These are phyloP conservation scores for Euphorbia peplus DNA, from an alignment of 345 rosid genomes.

Conservation along the genomic window DNA sequence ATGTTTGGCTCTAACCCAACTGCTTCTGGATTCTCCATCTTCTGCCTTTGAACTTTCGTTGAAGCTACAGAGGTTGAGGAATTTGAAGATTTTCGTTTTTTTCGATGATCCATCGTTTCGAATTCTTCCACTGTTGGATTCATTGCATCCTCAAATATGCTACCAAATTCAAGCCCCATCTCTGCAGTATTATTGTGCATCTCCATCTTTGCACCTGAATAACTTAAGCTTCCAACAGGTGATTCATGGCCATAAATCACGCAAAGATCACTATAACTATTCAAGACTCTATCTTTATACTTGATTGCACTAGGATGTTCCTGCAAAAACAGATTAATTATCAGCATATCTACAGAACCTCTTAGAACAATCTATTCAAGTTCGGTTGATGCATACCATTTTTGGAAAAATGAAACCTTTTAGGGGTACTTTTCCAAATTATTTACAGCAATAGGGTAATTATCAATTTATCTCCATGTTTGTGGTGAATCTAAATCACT, in stretches of 20 bases:
- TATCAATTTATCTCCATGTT: no score
- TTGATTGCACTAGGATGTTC: constrained; percentile 24
- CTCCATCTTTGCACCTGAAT: constrained; percentile 17
- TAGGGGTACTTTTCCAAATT: no score
- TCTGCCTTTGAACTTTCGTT: constrained; percentile 28
- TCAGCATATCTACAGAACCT: neutral
- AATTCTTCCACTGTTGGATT: constrained; percentile 26
- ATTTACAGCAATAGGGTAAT: no score
- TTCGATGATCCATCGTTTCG: constrained; percentile 20
- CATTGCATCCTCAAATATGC: constrained; percentile 20
- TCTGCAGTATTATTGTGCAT: constrained; percentile 10
- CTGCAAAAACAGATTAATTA: constrained; percentile 12
- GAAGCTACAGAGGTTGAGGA: constrained; percentile 17
- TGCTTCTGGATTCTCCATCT: constrained; percentile 19
- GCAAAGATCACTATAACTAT: constrained; percentile 24
- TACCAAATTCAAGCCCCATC: constrained; percentile 15
- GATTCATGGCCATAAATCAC: constrained; percentile 16
- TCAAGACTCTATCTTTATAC: constrained; percentile 18
- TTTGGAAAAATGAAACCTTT: no score
- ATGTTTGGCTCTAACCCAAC: constrained; percentile 11
- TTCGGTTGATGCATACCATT: neutral
- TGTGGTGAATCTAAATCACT: no score
- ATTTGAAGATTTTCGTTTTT: constrained; percentile 26
- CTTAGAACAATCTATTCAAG: neutral
- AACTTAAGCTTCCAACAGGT: constrained; percentile 18